phyloP scores from a whole-genome alignment of 495 filamentous ascomycete genomes.

The Lasiosphaeria hispida region DNA sequence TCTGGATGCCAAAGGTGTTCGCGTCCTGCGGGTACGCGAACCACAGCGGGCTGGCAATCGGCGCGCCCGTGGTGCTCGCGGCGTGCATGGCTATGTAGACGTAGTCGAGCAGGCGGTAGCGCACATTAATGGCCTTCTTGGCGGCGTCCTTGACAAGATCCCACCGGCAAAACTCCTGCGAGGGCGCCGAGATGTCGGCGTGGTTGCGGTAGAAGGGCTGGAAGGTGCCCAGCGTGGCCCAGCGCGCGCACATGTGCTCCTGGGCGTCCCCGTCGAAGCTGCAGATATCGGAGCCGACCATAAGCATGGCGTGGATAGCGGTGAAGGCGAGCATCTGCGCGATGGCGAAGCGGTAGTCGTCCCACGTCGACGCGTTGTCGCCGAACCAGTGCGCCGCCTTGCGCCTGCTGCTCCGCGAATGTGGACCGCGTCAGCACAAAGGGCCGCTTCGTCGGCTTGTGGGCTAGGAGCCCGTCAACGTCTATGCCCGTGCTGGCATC shows the following conservation, averaged over 20 bases:
- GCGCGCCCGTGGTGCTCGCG: slow-evolving; percentile 56
- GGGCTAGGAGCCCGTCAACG: slow-evolving; percentile 85
- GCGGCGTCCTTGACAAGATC: slow-evolving; percentile 60
- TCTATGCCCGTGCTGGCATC: slow-evolving; percentile 62
- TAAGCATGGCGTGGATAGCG: slow-evolving; percentile 73
- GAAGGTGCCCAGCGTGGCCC: slow-evolving; percentile 77
- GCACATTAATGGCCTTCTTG: slow-evolving; percentile 64
- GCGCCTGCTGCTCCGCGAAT: slow-evolving; percentile 59
- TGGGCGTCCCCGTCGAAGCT: slow-evolving; percentile 70
- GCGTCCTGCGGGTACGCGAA: slow-evolving; percentile 67
- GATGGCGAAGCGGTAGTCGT: slow-evolving; percentile 69
- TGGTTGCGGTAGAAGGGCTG: slow-evolving; percentile 86
- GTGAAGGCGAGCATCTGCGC: slow-evolving; percentile 68
- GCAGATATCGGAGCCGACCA: slow-evolving; percentile 84
- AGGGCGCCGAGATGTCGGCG: slow-evolving; percentile 46
- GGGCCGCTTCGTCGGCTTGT: slow-evolving; percentile 66
- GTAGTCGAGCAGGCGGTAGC: slow-evolving; percentile 77
- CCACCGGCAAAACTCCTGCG: slow-evolving; percentile 84
- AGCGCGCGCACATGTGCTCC: slow-evolving; percentile 77
- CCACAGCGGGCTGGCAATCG: slow-evolving; percentile 64
- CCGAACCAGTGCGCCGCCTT: slow-evolving; percentile 87
- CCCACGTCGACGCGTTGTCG: slow-evolving; percentile 76
- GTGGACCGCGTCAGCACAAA: slow-evolving; percentile 65
- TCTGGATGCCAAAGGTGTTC: slow-evolving; percentile 56
- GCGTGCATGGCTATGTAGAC: slow-evolving; percentile 74